Evolutionary conservation across 768 basidiomycete genomes (phyloP).

Genomic region (Termitomyces sp.): DNA sequence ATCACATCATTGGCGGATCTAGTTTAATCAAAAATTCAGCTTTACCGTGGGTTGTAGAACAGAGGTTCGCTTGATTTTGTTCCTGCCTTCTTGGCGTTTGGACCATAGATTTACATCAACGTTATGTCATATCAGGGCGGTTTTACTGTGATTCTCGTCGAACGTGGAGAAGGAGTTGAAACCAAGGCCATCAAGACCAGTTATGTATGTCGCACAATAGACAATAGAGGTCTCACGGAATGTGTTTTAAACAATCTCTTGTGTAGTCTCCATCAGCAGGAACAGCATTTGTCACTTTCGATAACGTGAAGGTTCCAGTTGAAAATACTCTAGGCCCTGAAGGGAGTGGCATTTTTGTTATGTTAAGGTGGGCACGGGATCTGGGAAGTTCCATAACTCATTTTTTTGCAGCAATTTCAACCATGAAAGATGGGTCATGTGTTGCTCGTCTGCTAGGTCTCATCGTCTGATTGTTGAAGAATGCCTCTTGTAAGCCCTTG

Average conservation of each 20-base stretch:
- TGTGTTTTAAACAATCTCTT: neutral
- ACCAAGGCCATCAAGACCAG: slow-evolving; percentile 82
- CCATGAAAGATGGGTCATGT: slow-evolving; percentile 93
- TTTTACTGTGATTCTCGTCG: slow-evolving; percentile 82
- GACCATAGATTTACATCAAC: neutral
- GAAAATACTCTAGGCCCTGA: slow-evolving; percentile 81
- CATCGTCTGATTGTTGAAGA: slow-evolving; percentile 56
- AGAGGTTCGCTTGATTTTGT: slow-evolving; percentile 24
- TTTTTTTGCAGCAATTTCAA: slow-evolving; percentile 70
- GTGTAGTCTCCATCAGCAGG: slow-evolving; percentile 68
- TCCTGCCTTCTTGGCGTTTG: neutral
- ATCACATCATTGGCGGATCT: neutral
- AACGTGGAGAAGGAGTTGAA: slow-evolving; percentile 75
- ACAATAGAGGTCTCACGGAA: neutral
- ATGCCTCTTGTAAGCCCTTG: slow-evolving; percentile 40
- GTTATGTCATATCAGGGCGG: slow-evolving; percentile 34
- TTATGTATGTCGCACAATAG: slow-evolving; percentile 23
- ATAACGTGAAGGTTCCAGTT: slow-evolving; percentile 78
- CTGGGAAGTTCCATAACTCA: neutral
- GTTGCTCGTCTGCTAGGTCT: slow-evolving; percentile 58
- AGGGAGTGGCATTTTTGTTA: slow-evolving; percentile 58
- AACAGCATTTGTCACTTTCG: slow-evolving; percentile 71
- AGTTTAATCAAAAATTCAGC: slow-evolving; percentile 18
- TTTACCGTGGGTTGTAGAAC: slow-evolving; percentile 68
- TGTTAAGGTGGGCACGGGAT: slow-evolving; percentile 30